These are phyloP conservation scores for Pogostemon cablin DNA, from an alignment of 257 asterid species.

Conservation along the genomic window DNA sequence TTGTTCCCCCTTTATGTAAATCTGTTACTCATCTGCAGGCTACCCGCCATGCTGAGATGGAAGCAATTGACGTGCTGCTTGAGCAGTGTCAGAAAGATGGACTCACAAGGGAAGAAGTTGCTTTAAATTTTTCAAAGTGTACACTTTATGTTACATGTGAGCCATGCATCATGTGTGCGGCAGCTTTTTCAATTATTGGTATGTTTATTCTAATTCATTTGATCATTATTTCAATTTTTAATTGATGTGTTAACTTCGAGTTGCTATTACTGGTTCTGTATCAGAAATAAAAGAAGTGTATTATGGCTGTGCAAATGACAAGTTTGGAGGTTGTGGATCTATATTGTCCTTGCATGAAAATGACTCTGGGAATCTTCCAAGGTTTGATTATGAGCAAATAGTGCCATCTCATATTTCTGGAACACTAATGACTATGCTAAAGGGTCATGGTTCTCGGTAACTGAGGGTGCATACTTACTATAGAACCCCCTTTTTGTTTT, in stretches of 20 bases:
- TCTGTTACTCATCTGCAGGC: conserved; percentile 49
- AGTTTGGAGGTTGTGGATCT: conserved; percentile 98
- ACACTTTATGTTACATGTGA: conserved; percentile 87
- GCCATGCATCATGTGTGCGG: conserved; percentile 99
- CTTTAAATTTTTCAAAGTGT: conserved; percentile 65
- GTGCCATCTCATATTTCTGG: neutral
- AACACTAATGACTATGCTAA: conserved; percentile 18
- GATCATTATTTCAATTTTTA: conserved; percentile 25
- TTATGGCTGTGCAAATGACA: conserved; percentile 90
- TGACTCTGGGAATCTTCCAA: conserved; percentile 38
- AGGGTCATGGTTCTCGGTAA: neutral
- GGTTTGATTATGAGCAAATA: conserved; percentile 44
- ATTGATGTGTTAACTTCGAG: conserved; percentile 23
- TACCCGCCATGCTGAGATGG: conserved; percentile 96
- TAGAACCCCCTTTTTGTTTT: too few species aligned
- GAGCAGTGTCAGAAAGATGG: conserved; percentile 69
- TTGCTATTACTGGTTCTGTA: conserved; percentile 28
- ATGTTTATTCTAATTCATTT: conserved; percentile 27
- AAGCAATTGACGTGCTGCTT: conserved; percentile 85
- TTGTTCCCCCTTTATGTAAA: conserved; percentile 8
- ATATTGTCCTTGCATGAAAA: conserved; percentile 68
- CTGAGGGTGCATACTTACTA: too few species aligned
- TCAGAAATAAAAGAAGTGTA: conserved; percentile 70
- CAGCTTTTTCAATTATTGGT: conserved; percentile 81
- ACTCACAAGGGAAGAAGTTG: conserved; percentile 55